Evolutionary conservation across 2,329 filamentous ascomycete species (phyloP), one percentile per base, ranked within the genome.

Genomic region (Ophiostoma quercus): DNA sequence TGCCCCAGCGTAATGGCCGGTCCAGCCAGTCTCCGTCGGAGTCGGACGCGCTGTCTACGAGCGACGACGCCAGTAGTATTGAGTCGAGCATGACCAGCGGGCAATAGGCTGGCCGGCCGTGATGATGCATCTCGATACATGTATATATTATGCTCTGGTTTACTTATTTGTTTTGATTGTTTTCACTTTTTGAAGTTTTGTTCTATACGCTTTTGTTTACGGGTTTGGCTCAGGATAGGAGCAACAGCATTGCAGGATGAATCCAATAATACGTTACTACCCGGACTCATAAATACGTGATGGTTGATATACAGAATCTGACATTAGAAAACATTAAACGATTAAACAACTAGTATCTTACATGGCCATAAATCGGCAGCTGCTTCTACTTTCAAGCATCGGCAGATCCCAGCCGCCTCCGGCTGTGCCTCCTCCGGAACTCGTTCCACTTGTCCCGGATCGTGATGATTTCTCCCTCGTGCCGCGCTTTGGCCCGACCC

Each of bases 391-490:
- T 47, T 47, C 22, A 7, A n/a, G 16, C 47, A n/a, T 7, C 22
- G 57, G 47, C 66, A 12, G 71, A 71, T 0, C 67, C 70, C 6
- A 70, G 54, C 25, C 70, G 71, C 63, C 69, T 66, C 43, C 68
- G 63, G 0, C 69, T 60, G 66, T 78, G 75, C 71, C 78, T 76
- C 67, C 77, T 78, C 73, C 74, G 80, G 11, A 83, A 67, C 34
- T 79, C 79, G 4, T 74, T 75, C 77, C 79, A 79, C 74, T 83
- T 84, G 54, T 81, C 81, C 14, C 77, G 75, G 29, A 84, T 72
- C 0, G 80, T 82, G 8, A 85, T 78, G 2, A 80, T 72, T 74
- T 84, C 81, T 2, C 82, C 83, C 29, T 81, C 79, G 11, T 78
- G 76, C 7, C 79, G 76, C 1, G 82, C 83, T 72, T 80, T 79